Evolutionary conservation across 108 stramenopile genomes (phyloP), one percentile per base, ranked within the genome.

Genomic region (Aureococcus anophagefferens): DNA sequence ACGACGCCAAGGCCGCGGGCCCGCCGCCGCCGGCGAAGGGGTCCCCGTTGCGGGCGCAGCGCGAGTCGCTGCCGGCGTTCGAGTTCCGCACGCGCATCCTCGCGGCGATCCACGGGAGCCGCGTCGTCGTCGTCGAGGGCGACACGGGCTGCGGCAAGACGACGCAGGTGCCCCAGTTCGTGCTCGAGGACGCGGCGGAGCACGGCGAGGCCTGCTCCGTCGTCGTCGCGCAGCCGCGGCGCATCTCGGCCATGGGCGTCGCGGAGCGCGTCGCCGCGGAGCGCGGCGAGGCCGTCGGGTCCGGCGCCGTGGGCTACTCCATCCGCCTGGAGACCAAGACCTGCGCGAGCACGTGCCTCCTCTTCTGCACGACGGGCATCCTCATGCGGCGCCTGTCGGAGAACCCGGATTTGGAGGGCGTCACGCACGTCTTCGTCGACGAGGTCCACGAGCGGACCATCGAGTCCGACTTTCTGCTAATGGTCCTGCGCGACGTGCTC

Each of bases 151-250:
- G 80, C 62, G 85, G 85, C 33, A 86, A 86, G 74, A 84, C 81
- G 32, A 96, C 95, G 16, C 95, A 96, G 76, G 86, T 94, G 28
- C 89, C 93, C 0, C 93, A 93, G 59, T 89, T 87, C 66, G 64
- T 94, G 9, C 67, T 89, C 15, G 91, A 90, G 59, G 75, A 80
- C 46, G 85, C 80, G 66, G 74, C 81, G 3, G 62, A 62, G 28
- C 64, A 69, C 0, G 86, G 84, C 13, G 73, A 79, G 4, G 73
- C 68, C 0, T 81, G 86, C 68, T 88, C 85, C 73, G 88, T 95
- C 67, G 77, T 88, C 18, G 84, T 91, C 15, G 89, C 90, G n/a
- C 91, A 94, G 59, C 91, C 93, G 5, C 85, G 93, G 34, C 81
- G 92, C 1, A 90, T 93, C 64, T 80, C 85, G 25, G 92, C 92